Base-by-base conservation (phyloP, 305 asterid species). In the Ruellia speciosa region DNA sequence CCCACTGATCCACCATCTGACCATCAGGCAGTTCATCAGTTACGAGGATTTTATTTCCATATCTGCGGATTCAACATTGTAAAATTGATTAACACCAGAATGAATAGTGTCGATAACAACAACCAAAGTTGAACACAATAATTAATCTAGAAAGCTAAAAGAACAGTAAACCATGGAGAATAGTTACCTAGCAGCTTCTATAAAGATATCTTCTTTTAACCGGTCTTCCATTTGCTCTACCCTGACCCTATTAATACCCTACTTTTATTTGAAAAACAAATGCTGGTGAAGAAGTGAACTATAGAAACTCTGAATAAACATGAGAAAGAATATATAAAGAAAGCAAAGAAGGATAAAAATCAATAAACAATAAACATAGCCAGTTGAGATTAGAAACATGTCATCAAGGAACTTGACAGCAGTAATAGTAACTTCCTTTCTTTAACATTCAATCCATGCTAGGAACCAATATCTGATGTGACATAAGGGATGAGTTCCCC, bases 1-100 rank as follows among this genome's bases (percentile, higher is more conserved):
- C 98, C 98, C 98, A 92, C 66, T 92, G 98, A 75, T 92, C 99
- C 67, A 92, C 99, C 99, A 92, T 92, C 77, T 92, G 99, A 73
- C 99, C 99, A 81, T 92, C 95, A 74, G 96, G 99, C 58, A 92
- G 82, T 76, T 92, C 99, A 77, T 92, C 99, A 67, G 99, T 92
- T 54, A 92, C 99, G 59, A 92, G 94, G 84, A 92, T 88, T 79
- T 92, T 92, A 78, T 82, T 88, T 77, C 95, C 96, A 60, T 88
- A 92, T 76, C 99, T 92, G 94, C 71, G 64, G 60, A 71, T 71
- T 68, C 70, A 78, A 59, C 63, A 64, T 60, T 65, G 66, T 60
- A 45, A 74, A 58, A 62, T 49, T 66, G 65, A 52, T 76, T 40
- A 51, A 58, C 18, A 45, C 59, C 58, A 48, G 40, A 56, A 66